Conservation (phyloP, 163 green algal species). For the Scenedesmus sp. region DNA sequence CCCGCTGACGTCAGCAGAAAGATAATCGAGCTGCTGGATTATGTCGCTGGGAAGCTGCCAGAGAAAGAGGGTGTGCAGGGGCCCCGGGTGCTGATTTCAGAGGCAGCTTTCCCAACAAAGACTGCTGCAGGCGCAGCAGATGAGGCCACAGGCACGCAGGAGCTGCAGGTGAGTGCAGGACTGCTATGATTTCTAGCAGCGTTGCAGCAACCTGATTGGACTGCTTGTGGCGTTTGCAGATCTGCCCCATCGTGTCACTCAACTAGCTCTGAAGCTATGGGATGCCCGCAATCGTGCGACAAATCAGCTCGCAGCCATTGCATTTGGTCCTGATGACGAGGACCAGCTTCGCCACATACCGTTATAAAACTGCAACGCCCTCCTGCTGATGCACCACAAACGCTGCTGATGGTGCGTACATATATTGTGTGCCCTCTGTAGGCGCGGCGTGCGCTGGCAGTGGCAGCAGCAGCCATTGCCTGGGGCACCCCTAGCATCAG, state of each 20-base stretch:
- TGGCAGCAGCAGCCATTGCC: constrained; percentile 1
- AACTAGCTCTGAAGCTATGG: too few species aligned
- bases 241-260: too few species aligned
- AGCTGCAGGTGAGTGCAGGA: constrained; percentile 13
- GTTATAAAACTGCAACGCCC: too few species aligned
- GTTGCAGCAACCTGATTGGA: too few species aligned
- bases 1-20: background rate
- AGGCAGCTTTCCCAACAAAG: background rate
- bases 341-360: too few species aligned
- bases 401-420: too few species aligned
- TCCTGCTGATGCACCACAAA: too few species aligned
- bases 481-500: constrained; percentile 14
- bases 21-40: constrained; percentile 15
- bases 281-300: too few species aligned
- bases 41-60: background rate
- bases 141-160: background rate
- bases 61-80: background rate
- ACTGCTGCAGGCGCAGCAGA: background rate
- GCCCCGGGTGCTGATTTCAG: constrained; percentile 4
- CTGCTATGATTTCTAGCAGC: too few species aligned
- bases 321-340: too few species aligned
- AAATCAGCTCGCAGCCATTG: too few species aligned
- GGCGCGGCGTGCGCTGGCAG: background rate
- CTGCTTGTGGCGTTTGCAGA: too few species aligned
- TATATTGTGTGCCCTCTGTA: background rate